Base-by-base conservation (phyloP, 2,329 filamentous ascomycete species). In the Aspergillus versicolor region DNA sequence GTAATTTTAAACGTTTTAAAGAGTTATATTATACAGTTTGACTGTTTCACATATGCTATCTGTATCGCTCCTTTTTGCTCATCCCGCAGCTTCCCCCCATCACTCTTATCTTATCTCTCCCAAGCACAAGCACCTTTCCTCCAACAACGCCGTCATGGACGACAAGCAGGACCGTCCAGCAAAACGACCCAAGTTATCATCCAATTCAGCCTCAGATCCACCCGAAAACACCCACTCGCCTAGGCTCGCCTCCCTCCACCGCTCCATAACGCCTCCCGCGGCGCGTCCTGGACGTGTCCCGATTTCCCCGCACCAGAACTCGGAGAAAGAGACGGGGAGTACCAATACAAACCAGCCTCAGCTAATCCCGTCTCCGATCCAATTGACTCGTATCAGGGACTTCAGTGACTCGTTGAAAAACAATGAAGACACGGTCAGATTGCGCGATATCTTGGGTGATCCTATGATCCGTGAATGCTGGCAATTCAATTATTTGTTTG, bases 371-470 rank as follows among this genome's bases (percentile, higher is more conserved):
- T 92, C 90, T 1, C 90, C 90, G 0, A 84, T 92, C 63, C 85
- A 86, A 56, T 82, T 94, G 13, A 92, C 88, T 0, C 81, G 80
- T 58, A 87, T 94, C 53, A 79, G 77, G 27, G 88, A 89, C 64
- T 76, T 92, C 0, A 78, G 85, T 2, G 71, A 77, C 2, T 70
- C 75, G 1, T 73, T 75, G 2, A 68, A 70, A 0, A 76, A 81
- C 59, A 94, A 95, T 74, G 74, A 78, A 22, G 89, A 88, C 69
- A 80, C 89, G 0, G 73, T 93, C 34, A 81, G 79, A 1, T 76
- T 94, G 9, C 75, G 76, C 4, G 88, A 91, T 57, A 80, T 95
- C 5, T 79, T 95, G 1, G 85, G 88, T 0, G 86, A 92, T 68
- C 88, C 89, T 0, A 78, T 91, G 60, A 90, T 94, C 54, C 81